phyloP scores from a whole-genome alignment of 2,329 filamentous ascomycete species.

The Blastomyces silverae region DNA sequence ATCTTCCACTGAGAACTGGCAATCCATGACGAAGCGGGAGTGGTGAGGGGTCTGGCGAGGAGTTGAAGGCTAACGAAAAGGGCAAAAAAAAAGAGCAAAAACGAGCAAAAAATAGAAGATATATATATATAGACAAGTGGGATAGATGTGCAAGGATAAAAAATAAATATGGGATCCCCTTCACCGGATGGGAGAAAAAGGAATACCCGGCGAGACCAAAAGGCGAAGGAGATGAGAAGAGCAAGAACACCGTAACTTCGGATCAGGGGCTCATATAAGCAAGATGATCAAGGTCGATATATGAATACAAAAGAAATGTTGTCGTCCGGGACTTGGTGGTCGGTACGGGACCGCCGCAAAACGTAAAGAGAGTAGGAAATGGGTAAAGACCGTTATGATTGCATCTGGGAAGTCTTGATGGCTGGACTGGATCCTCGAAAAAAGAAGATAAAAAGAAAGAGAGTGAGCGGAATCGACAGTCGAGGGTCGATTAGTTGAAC shows the following conservation, averaged over 20 bases:
- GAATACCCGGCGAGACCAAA: constrained; percentile 10
- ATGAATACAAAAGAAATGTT: constrained; percentile 20
- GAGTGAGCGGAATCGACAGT: neutral
- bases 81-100: constrained; percentile 31
- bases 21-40: constrained; percentile 8
- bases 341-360: constrained; percentile 17
- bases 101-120: constrained; percentile 11
- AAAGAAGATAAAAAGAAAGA: constrained; percentile 1
- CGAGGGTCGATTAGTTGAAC: constrained; percentile 10
- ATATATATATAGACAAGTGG: constrained; percentile 25
- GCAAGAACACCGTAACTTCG: constrained; percentile 33
- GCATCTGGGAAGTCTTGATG: constrained; percentile 19
- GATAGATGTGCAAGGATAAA: constrained; percentile 18
- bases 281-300: constrained; percentile 15
- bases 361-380: constrained; percentile 14
- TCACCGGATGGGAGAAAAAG: constrained; percentile 18
- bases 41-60: neutral
- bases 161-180: constrained; percentile 21
- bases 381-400: constrained; percentile 23
- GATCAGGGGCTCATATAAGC: constrained; percentile 38
- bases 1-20: constrained; percentile 9
- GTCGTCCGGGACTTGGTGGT: constrained; percentile 27
- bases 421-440: constrained; percentile 2
- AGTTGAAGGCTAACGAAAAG: constrained; percentile 4
- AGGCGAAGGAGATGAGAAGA: constrained; percentile 11